phyloP scores from a whole-genome alignment of 1,284 basidiomycete species.

The Marasmius sp. region DNA sequence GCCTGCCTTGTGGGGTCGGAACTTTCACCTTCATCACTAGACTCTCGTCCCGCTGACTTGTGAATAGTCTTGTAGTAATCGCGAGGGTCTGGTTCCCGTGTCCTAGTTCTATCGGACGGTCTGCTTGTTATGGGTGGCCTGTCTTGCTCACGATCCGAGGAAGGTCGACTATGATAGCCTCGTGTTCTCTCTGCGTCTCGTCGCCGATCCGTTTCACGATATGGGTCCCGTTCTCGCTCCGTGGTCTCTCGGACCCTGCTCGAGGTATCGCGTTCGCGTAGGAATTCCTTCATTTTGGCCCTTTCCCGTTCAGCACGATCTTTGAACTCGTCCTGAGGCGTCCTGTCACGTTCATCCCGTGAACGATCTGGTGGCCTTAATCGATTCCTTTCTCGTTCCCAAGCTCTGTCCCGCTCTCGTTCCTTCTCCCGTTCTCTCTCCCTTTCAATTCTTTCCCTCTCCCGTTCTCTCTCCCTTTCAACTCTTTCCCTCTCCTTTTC shows the following conservation, averaged over 20 bases:
- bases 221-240: neutral
- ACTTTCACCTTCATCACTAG: slow-evolving; percentile 20
- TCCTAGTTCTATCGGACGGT: neutral
- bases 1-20: slow-evolving; percentile 20
- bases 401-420: slow-evolving; percentile 13
- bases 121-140: neutral
- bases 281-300: slow-evolving; percentile 10
- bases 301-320: slow-evolving; percentile 5
- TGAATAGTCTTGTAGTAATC: neutral
- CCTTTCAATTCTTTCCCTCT: slow-evolving; percentile 8
- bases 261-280: neutral
- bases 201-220: neutral
- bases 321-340: too few species aligned
- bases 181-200: neutral
- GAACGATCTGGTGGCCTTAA: slow-evolving; percentile 4
- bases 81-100: slow-evolving; percentile 1
- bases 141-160: neutral
- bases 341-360: neutral
- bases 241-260: neutral
- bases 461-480: slow-evolving; percentile 3
- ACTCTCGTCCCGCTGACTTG: slow-evolving; percentile 6
- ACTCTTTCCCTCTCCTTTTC: slow-evolving; percentile 1
- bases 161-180: neutral
- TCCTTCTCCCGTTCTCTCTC: slow-evolving; percentile 13
- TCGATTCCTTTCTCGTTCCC: slow-evolving; percentile 8